Base-by-base conservation (phyloP, 2,329 filamentous ascomycete genomes). In the Dactylellina drechsleri region DNA sequence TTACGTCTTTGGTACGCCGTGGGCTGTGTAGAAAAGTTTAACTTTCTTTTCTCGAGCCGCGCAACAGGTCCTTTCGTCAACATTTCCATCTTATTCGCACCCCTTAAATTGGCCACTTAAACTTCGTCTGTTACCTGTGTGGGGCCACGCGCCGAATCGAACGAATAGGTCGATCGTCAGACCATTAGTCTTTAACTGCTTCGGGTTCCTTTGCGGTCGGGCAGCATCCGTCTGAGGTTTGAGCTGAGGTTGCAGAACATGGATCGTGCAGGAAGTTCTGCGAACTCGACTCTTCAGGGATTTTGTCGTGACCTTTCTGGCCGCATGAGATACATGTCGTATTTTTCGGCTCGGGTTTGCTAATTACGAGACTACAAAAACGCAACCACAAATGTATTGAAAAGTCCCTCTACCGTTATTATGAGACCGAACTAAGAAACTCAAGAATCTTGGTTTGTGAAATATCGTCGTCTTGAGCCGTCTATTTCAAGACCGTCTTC, bases 131-230 rank as follows among this genome's bases (percentile, higher is more conserved):
- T 28, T 40, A 70, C 66, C 40, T 61, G 18, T 56, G 66, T 70
- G 66, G 66, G 31, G 57, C n/a, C 66, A n/a, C 31, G 41, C 18
- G 52, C 52, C 6, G 10, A 56, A 43, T 66, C 41, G n/a, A 23
- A 56, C 50, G 49, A 58, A 67, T 74, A 57, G 62, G 70, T 61
- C 62, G 56, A 74, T 74, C 62, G 57, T 74, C 62, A 67, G 56
- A 64, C 62, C 57, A 74, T 41, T 8, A 41, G 18, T 1, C 13
- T 62, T 40, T 18, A 2, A 10, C 53, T 36, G 5, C 12, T 57
- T 57, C 16, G 53, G 53, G 43, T 12, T 36, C 31, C 31, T 36
- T 36, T 36, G 31, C 43, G 43, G 43, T 5, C 13, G 15, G 43
- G 16, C 15, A 18, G 43, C 43, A 47, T 47, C 16, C 43, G n/a